A percentile compares a stretch with the other conserved stretches of the same genome.
Evolutionary conservation across 1,284 basidiomycete species (phyloP).

Genomic region (Termitomyces sp.): DNA sequence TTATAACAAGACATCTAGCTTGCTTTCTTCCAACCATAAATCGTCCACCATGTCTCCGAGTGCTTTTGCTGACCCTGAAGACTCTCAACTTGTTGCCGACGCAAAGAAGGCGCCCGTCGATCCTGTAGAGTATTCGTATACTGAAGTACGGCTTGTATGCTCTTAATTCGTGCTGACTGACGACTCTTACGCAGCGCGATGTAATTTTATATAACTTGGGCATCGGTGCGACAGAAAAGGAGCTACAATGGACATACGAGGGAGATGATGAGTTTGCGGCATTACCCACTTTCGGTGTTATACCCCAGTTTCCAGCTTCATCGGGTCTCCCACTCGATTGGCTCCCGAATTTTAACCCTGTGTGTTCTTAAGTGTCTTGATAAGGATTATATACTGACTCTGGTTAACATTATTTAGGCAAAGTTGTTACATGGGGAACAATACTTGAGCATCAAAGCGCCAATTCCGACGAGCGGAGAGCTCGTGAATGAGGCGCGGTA

Average conservation of each 20-base stretch:
- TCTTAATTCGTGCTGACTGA: neutral
- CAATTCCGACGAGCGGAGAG: conserved; percentile 85
- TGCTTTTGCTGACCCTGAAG: conserved; percentile 75
- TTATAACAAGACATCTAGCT: neutral
- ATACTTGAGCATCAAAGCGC: conserved; percentile 84
- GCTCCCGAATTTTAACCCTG: conserved; percentile 93
- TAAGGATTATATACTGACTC: neutral
- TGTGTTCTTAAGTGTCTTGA: conserved; percentile 26
- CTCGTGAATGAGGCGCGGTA: conserved; percentile 75
- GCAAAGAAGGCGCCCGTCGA: conserved; percentile 69
- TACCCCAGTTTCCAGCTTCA: conserved; percentile 85
- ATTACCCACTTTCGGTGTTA: conserved; percentile 92
- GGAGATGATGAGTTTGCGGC: conserved; percentile 82
- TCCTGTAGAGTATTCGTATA: conserved; percentile 67
- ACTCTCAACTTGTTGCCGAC: conserved; percentile 77
- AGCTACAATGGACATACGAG: conserved; percentile 92
- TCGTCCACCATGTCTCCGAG: conserved; percentile 31
- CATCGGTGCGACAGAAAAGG: conserved; percentile 90
- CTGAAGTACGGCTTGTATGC: conserved; percentile 38
- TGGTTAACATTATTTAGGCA: conserved; percentile 42
- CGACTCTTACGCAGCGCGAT: conserved; percentile 56
- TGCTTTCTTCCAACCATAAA: neutral
- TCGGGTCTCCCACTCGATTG: conserved; percentile 69
- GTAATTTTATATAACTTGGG: conserved; percentile 96
- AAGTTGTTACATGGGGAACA: conserved; percentile 99